These are phyloP conservation scores for Cicer yamashitae DNA, from an alignment of 306 rosid species.

Conservation along the genomic window DNA sequence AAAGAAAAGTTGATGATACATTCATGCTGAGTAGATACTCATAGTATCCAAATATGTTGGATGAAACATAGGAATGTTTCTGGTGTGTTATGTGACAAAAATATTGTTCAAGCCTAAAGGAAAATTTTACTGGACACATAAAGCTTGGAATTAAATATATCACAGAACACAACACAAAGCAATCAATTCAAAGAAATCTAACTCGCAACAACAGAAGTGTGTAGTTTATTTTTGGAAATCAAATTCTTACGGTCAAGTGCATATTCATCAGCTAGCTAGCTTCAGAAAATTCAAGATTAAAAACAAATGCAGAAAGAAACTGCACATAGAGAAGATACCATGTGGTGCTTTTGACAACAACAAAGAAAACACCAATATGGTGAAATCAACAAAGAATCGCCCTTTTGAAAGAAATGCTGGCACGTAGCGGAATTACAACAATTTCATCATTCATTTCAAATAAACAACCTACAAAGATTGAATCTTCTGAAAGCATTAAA, in stretches of 20 bases:
- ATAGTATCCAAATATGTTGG: not conserved
- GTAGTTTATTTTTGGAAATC: not conserved
- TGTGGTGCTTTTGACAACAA: conserved; percentile 10
- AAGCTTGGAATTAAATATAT: not conserved
- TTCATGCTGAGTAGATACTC: not conserved
- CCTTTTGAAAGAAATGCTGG: not conserved
- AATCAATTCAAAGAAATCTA: conserved; percentile 6
- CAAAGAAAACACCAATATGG: conserved; percentile 1
- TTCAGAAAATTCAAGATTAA: not conserved
- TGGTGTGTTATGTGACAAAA: not conserved
- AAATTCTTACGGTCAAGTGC: not conserved
- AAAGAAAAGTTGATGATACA: conserved; percentile 28
- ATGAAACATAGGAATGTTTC: not conserved
- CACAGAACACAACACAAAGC: conserved; percentile 29
- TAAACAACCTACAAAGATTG: not conserved
- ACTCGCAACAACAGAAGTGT: not conserved
- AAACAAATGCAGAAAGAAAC: conserved; percentile 10
- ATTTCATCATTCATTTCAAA: conserved; percentile 29
- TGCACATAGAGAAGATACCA: conserved; percentile 5
- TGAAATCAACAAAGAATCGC: conserved; percentile 10
- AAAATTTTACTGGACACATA: not conserved
- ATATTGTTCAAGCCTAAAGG: not conserved
- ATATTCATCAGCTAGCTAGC: not conserved
- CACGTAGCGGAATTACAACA: conserved; percentile 7
- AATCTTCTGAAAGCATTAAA: not conserved